phyloP scores from a whole-genome alignment of 768 basidiomycete species.

The Pisolithus microcarpus region DNA sequence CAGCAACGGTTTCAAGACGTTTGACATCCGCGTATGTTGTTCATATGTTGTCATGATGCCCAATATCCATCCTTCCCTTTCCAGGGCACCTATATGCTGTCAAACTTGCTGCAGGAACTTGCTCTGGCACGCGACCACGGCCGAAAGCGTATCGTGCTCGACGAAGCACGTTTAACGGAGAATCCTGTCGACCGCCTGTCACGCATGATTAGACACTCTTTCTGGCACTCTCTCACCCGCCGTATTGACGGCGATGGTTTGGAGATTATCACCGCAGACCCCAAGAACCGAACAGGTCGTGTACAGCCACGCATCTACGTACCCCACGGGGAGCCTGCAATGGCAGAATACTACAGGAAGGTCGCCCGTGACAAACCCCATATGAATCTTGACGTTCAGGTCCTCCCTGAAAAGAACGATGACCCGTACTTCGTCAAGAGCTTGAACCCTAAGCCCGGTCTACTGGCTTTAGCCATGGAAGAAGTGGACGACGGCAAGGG shows the following conservation, averaged over 20 bases:
- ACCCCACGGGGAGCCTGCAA: constrained; percentile 85
- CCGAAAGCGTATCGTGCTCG: constrained; percentile 94
- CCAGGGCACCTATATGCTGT: constrained; percentile 98
- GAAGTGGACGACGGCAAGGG: constrained; percentile 75
- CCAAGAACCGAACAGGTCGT: constrained; percentile 91
- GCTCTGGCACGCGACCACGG: constrained; percentile 94
- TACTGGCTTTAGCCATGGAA: constrained; percentile 93
- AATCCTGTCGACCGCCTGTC: constrained; percentile 96
- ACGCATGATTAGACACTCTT: constrained; percentile 95
- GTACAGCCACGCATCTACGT: constrained; percentile 92
- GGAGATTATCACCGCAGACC: constrained; percentile 96
- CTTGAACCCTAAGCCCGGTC: constrained; percentile 88
- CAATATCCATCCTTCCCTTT: constrained; percentile 9
- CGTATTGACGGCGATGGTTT: constrained; percentile 96
- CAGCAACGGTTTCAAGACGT: constrained; percentile 96
- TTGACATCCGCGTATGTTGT: constrained; percentile 78
- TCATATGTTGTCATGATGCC: background rate
- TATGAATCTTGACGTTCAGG: constrained; percentile 87
- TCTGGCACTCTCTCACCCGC: constrained; percentile 96
- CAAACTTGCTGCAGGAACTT: constrained; percentile 97
- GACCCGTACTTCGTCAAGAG: constrained; percentile 87
- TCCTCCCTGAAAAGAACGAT: constrained; percentile 80
- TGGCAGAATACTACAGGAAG: constrained; percentile 91
- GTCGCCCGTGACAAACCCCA: constrained; percentile 91
- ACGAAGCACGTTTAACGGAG: constrained; percentile 94